phyloP scores from a whole-genome alignment of 805 yeast genomes.

The Saccharomycopsis oosterbeekiorum region DNA sequence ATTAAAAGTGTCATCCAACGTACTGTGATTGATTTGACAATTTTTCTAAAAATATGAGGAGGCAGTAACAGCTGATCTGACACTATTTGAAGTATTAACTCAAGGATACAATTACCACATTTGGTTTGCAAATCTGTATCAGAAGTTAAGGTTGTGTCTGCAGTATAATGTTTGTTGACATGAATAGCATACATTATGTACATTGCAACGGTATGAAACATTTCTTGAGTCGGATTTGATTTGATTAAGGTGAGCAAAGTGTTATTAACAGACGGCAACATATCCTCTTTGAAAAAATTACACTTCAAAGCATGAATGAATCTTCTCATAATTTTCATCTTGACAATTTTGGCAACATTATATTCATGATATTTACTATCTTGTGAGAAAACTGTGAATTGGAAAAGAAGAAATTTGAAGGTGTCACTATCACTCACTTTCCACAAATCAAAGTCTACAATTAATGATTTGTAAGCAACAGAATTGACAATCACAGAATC shows the following conservation, averaged over 20 bases:
- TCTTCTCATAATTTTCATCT: constrained; percentile 37
- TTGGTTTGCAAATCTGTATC: constrained; percentile 23
- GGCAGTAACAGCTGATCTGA: constrained; percentile 27
- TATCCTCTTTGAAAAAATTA: constrained; percentile 28
- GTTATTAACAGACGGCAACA: constrained; percentile 30
- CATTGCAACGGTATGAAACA: constrained; percentile 40
- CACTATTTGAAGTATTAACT: constrained; percentile 32
- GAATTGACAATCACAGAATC: constrained; percentile 51
- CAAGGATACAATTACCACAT: constrained; percentile 29
- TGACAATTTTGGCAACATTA: constrained; percentile 44
- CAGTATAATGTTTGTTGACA: constrained; percentile 23
- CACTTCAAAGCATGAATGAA: constrained; percentile 24
- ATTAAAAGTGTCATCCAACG: constrained; percentile 57
- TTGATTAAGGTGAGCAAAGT: constrained; percentile 33
- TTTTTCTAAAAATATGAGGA: constrained; percentile 28
- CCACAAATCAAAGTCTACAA: constrained; percentile 59
- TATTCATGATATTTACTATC: constrained; percentile 41
- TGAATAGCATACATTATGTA: constrained; percentile 41
- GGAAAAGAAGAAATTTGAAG: constrained; percentile 44
- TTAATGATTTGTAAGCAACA: constrained; percentile 44
- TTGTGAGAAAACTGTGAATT: constrained; percentile 44
- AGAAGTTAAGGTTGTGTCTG: constrained; percentile 26
- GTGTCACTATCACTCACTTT: constrained; percentile 32
- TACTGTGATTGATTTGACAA: constrained; percentile 47
- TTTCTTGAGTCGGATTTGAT: constrained; percentile 44